Evolutionary conservation across 1,139 yeast genomes (phyloP), one percentile per base, ranked within the genome.

Genomic region (Candida neerlandica): DNA sequence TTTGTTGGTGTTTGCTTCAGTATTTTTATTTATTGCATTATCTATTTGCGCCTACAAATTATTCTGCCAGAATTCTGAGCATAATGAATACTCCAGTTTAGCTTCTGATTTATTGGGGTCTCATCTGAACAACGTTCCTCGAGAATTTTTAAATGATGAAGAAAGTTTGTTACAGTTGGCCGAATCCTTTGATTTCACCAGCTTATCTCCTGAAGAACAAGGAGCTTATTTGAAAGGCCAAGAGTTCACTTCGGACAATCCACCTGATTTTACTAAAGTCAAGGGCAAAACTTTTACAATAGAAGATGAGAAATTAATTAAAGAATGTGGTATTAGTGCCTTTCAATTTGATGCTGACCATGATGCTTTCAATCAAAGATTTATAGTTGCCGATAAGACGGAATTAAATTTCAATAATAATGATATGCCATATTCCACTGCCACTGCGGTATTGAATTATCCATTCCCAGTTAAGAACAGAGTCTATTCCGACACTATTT

Each of bases 401-500:
- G 92, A 86, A 55, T 65, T 87, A 15, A 64, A 69, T 43, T 86
- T 87, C 58, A 63, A 73, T 10, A 68, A 73, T 47, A 75, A 75
- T 54, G 77, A 72, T 53, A 51, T 63, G 11, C 76, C 79, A 2
- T 75, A 74, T 58, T 68, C 75, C 6, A 73, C 78, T 0, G 77
- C 86, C 0, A 75, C 80, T 0, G 61, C 78, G 10, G 65, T 78
- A 1, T 67, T 86, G 55, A 86, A 86, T 61, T 75, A 77, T 54
- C 85, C 91, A 11, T 65, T 86, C 40, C 95, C 95, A 0, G 75
- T 76, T 3, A 73, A 72, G 51, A 81, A 82, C 54, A 70, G 87
- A 51, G 46, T 63, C 5, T 74, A 73, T 54, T 84, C 86, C 29
- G 88, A 82, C 55, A 75, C 86, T 0, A 80, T 85, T 3, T 87